These are phyloP conservation scores for Diutina ranongensis DNA, from an alignment of 1,139 yeast genomes.

Conservation along the genomic window DNA sequence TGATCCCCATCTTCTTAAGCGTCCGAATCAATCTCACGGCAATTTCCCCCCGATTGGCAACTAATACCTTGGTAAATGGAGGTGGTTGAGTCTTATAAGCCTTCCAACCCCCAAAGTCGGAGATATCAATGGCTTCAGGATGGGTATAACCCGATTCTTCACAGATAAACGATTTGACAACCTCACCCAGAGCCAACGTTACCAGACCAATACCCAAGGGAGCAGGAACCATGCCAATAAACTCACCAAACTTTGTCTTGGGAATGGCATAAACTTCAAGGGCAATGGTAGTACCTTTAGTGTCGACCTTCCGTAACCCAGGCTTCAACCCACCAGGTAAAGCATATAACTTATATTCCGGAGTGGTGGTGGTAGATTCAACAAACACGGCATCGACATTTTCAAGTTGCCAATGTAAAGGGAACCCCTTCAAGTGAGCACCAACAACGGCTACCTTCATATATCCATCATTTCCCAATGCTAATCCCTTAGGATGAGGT, in stretches of 20 bases:
- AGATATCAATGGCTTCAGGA: slow-evolving; percentile 67
- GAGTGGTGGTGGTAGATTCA: slow-evolving; percentile 55
- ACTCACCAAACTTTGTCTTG: slow-evolving; percentile 60
- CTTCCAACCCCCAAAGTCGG: slow-evolving; percentile 83
- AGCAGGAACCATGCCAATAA: slow-evolving; percentile 80
- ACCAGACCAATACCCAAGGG: slow-evolving; percentile 94
- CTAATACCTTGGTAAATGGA: slow-evolving; percentile 75
- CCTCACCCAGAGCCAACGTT: slow-evolving; percentile 64
- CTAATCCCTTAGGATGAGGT: background rate
- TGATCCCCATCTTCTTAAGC: slow-evolving; percentile 64
- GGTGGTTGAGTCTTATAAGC: slow-evolving; percentile 41
- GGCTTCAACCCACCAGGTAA: slow-evolving; percentile 78
- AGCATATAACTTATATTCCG: slow-evolving; percentile 70
- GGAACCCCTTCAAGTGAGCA: slow-evolving; percentile 83
- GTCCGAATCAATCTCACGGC: slow-evolving; percentile 91
- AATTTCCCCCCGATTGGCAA: slow-evolving; percentile 96
- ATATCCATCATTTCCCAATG: background rate
- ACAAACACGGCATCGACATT: slow-evolving; percentile 71
- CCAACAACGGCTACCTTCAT: slow-evolving; percentile 85
- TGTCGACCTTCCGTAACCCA: slow-evolving; percentile 60
- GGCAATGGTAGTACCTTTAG: slow-evolving; percentile 29
- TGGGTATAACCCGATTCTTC: slow-evolving; percentile 75
- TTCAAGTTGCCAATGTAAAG: slow-evolving; percentile 88
- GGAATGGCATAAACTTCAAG: slow-evolving; percentile 83
- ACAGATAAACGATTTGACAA: slow-evolving; percentile 89